These are phyloP conservation scores for Vitis rotundifolia DNA, from an alignment of 164 flowering plant species.

Conservation along the genomic window DNA sequence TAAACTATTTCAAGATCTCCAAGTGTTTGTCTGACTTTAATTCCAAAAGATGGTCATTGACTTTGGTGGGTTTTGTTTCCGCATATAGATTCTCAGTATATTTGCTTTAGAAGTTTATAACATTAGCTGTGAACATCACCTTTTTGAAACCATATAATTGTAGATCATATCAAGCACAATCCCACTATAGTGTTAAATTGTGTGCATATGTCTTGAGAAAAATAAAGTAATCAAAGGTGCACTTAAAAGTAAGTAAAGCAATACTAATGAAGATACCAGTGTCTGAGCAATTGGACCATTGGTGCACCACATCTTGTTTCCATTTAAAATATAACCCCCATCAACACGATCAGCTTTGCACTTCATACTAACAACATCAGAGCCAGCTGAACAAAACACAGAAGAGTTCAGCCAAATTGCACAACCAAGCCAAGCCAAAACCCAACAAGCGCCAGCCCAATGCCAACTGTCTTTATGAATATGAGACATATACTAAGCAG, in stretches of 20 bases:
- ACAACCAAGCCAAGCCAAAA: not conserved
- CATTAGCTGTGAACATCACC: not conserved
- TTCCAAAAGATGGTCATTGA: not conserved
- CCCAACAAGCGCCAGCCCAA: not conserved
- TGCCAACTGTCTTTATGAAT: not conserved
- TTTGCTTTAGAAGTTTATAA: not conserved
- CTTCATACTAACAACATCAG: constrained; percentile 99
- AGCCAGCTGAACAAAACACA: constrained; percentile 74
- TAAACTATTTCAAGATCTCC: not conserved
- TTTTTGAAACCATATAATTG: not conserved
- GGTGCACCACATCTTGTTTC: constrained; percentile 99
- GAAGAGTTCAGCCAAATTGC: constrained; percentile 4
- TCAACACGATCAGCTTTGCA: constrained; percentile 94
- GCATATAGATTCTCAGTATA: not conserved
- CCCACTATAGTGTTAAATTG: no score
- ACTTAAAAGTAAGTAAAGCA: constrained; percentile 2
- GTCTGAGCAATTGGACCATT: constrained; percentile 95
- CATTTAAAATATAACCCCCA: constrained; percentile 90
- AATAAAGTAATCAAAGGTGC: not conserved
- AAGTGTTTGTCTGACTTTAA: not conserved
- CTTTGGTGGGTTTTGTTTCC: not conserved
- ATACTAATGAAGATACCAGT: constrained; percentile 44
- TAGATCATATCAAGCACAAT: not conserved
- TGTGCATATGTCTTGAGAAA: no score
- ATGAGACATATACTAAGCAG: not conserved